phyloP scores from a whole-genome alignment of 495 filamentous ascomycete genomes.

The Daldinia bambusicola region DNA sequence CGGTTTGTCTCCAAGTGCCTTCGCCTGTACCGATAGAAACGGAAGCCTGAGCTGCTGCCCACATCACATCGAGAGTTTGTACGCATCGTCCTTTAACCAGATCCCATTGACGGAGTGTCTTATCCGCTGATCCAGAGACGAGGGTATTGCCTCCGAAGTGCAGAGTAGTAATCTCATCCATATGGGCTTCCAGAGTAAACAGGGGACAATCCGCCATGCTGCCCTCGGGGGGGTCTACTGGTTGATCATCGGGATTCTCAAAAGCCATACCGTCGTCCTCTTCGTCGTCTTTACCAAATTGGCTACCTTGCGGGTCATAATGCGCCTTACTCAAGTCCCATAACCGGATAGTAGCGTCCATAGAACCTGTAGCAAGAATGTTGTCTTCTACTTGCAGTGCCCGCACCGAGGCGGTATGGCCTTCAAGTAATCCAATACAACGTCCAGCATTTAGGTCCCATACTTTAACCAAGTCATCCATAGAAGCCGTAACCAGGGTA shows the following conservation, averaged over 20 bases:
- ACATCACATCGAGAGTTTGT: slow-evolving; percentile 98
- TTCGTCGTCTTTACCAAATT: slow-evolving; percentile 72
- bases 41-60: slow-evolving; percentile 93
- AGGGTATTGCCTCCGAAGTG: slow-evolving; percentile 89
- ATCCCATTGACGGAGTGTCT: slow-evolving; percentile 98
- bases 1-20: slow-evolving; percentile 65
- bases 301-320: slow-evolving; percentile 69
- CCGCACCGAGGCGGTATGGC: slow-evolving; percentile 93
- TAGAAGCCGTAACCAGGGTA: slow-evolving; percentile 90
- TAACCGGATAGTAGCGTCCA: slow-evolving; percentile 93
- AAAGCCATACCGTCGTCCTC: slow-evolving; percentile 69
- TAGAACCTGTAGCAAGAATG: slow-evolving; percentile 92
- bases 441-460: slow-evolving; percentile 96
- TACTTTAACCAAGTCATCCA: slow-evolving; percentile 96
- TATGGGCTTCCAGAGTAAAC: slow-evolving; percentile 86
- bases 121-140: slow-evolving; percentile 95
- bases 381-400: slow-evolving; percentile 96
- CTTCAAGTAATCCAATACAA: slow-evolving; percentile 89
- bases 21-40: slow-evolving; percentile 66
- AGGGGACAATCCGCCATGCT: slow-evolving; percentile 89
- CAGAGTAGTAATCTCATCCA: slow-evolving; percentile 93
- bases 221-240: slow-evolving; percentile 69
- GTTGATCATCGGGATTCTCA: slow-evolving; percentile 67
- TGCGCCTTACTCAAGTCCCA: slow-evolving; percentile 83
- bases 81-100: slow-evolving; percentile 93